Evolutionary conservation across 2,329 filamentous ascomycete genomes (phyloP), one percentile per base, ranked within the genome.

Genomic region (Trichoderma cornu-damae): DNA sequence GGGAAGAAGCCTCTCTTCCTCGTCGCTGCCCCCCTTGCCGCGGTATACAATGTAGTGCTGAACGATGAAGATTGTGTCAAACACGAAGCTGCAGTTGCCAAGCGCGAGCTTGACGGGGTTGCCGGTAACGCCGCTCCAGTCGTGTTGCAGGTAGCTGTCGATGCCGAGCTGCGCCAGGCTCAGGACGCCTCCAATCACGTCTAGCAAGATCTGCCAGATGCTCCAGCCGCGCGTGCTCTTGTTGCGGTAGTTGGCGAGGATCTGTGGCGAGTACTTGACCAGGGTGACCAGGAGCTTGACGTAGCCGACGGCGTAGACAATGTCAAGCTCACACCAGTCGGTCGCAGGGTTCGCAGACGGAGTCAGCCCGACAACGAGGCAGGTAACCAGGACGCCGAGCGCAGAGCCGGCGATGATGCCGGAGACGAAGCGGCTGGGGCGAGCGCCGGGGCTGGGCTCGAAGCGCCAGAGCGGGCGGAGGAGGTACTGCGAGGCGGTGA

Each of bases 211-310:
- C 69, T 90, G 87, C 60, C 76, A 76, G 63, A 96, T 96, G 65
- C 84, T 88, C 91, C 93, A 97, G 35, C 94, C 94, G 18, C 81
- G 74, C 1, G 94, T 97, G 57, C 89, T 95, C 68, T 87, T 82
- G 66, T 93, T 90, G 65, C 85, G 84, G 70, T 87, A 91, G 75
- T 97, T 97, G 64, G 87, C 79, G 66, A 88, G 79, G 35, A 89
- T 84, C 77, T 96, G 91, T 4, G 94, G 94, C 46, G 90, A 85
- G 73, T 96, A 97, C 75, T 99, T 99, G 73, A 96, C 82, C 24
- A 96, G 75, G 0, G 93, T 96, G 63, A 96, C 83, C 55, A 92
- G 72, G 32, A 99, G 79, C 75, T 99, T 99, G 69, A 96, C 86
- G 69, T 95, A 95, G 40, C 89, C 90, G 30, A 95, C 75, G 11